Evolutionary conservation across 2,329 filamentous ascomycete genomes (phyloP).

Genomic region (Trichoderma koningii): DNA sequence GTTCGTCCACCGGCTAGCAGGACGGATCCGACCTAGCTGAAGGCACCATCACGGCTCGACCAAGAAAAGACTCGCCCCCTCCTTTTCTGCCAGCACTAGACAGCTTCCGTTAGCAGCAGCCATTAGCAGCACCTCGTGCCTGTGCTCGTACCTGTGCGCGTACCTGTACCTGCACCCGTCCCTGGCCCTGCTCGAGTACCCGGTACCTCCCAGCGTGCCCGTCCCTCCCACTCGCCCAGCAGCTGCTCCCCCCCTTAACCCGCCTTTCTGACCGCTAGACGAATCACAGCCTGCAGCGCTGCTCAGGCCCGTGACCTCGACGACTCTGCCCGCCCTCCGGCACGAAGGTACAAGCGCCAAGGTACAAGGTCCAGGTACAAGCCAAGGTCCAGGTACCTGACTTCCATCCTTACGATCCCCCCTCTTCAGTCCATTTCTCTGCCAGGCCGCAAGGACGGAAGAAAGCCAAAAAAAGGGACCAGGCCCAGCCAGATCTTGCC

Average conservation of each 20-base stretch:
- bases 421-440: not conserved
- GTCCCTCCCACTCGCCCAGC: slow-evolving; percentile 2
- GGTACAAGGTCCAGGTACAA: too few relatives aligned
- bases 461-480: slow-evolving; percentile 26
- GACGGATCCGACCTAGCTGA: slow-evolving; percentile 19
- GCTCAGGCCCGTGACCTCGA: slow-evolving; percentile 35
- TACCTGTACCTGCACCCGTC: slow-evolving; percentile 8
- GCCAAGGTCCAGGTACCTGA: too few relatives aligned
- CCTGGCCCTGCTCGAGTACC: slow-evolving; percentile 5
- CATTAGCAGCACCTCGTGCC: not conserved
- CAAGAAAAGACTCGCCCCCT: slow-evolving; percentile 13
- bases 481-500: slow-evolving; percentile 24
- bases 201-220: slow-evolving; percentile 8
- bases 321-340: slow-evolving; percentile 30
- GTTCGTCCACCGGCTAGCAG: slow-evolving; percentile 16
- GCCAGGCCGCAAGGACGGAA: slow-evolving; percentile 3
- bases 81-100: not conserved
- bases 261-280: slow-evolving; percentile 17
- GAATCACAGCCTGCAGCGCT: slow-evolving; percentile 30
- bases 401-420: not conserved
- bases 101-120: not conserved
- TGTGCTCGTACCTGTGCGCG: not conserved
- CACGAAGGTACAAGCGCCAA: slow-evolving; percentile 14
- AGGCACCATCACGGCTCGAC: slow-evolving; percentile 1
- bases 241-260: slow-evolving; percentile 2